Percentiles rank a stretch among this genome's conserved stretches.
Conservation (phyloP, 148 eudicot genomes). For the Polygonum aviculare region DNA sequence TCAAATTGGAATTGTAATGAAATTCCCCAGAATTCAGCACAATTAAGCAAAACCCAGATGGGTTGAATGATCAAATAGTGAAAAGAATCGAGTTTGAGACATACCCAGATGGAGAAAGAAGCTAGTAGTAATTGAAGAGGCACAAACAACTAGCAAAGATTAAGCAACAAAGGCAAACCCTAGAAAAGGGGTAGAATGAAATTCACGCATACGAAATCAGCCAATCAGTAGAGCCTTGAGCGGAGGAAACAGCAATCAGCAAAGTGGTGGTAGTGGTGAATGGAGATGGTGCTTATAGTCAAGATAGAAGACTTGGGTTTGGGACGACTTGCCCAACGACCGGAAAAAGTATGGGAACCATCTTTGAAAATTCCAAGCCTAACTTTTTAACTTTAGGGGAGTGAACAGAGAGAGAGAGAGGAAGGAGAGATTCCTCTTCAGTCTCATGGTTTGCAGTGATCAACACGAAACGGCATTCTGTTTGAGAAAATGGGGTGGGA, state of each 20-base stretch:
- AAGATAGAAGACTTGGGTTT: slow-evolving; percentile 11
- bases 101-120: slow-evolving; percentile 21
- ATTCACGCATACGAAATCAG: background rate
- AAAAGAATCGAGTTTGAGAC: slow-evolving; percentile 20
- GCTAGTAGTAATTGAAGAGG: background rate
- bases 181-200: background rate
- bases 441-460: background rate
- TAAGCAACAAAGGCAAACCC: background rate
- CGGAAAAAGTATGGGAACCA: background rate
- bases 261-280: background rate
- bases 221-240: background rate
- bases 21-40: slow-evolving; percentile 12
- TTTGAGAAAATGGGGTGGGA: background rate
- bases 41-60: slow-evolving; percentile 11
- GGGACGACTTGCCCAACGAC: slow-evolving; percentile 8
- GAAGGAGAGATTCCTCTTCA: background rate
- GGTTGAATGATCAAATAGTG: background rate
- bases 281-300: slow-evolving; percentile 2
- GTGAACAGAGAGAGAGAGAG: background rate
- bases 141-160: background rate
- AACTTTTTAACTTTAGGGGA: background rate
- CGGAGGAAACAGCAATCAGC: background rate
- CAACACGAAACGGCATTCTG: background rate
- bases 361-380: slow-evolving; percentile 11
- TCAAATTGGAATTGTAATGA: background rate